phyloP scores from a whole-genome alignment of 345 rosid genomes.

The Ceriops zippeliana region DNA sequence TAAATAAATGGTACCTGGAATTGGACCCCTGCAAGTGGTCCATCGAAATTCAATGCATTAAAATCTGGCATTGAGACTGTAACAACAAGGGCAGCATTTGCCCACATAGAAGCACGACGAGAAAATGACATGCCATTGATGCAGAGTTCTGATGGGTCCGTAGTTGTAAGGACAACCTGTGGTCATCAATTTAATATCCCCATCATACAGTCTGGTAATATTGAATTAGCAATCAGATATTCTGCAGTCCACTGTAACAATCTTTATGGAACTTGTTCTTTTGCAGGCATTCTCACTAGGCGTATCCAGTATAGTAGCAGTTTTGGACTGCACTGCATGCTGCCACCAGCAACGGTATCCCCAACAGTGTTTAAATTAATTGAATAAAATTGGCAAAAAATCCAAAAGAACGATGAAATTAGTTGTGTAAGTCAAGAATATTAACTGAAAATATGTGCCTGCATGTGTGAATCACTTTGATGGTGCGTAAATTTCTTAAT shows the following conservation, averaged over 20 bases:
- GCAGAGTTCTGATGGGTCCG: slow-evolving; percentile 79
- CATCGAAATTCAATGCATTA: slow-evolving; percentile 54
- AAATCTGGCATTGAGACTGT: slow-evolving; percentile 70
- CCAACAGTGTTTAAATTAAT: not conserved
- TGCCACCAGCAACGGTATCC: not conserved
- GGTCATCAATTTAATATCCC: slow-evolving; percentile 7
- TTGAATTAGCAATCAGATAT: not conserved
- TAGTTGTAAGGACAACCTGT: slow-evolving; percentile 95
- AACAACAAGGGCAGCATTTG: slow-evolving; percentile 89
- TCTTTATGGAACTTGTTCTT: too few species aligned
- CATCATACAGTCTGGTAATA: not conserved
- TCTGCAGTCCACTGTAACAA: not conserved
- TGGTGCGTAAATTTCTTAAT: too few species aligned
- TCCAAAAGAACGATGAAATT: too few species aligned
- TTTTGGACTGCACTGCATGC: not conserved
- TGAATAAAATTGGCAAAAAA: not conserved
- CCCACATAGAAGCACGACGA: slow-evolving; percentile 93
- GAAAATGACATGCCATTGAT: slow-evolving; percentile 98
- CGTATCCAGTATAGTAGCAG: not conserved
- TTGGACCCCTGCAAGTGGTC: slow-evolving; percentile 89
- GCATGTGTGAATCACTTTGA: too few species aligned
- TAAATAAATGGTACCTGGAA: slow-evolving; percentile 61
- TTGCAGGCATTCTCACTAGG: too few species aligned
- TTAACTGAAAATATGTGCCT: too few species aligned
- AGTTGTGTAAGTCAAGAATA: too few species aligned